A percentile compares a stretch with the other conserved stretches of the same genome.
phyloP scores from a whole-genome alignment of 1,284 basidiomycete genomes.

The Kalmanozyma brasiliensis region DNA sequence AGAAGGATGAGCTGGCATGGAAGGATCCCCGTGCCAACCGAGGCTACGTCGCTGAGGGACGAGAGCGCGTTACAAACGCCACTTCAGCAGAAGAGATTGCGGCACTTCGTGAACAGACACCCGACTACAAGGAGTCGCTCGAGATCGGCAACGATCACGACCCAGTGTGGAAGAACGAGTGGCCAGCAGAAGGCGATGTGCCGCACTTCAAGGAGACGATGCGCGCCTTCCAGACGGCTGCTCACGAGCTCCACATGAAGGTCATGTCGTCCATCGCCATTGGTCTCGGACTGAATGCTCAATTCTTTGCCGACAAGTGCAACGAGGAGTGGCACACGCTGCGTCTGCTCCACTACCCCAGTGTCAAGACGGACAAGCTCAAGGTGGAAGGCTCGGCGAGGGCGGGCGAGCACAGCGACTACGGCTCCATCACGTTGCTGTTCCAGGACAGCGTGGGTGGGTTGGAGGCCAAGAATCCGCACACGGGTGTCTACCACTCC shows the following conservation, averaged over 20 bases:
- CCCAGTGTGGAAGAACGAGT: slow-evolving; percentile 73
- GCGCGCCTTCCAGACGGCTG: slow-evolving; percentile 78
- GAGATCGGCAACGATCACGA: slow-evolving; percentile 81
- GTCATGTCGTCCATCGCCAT: slow-evolving; percentile 84
- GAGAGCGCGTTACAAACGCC: slow-evolving; percentile 82
- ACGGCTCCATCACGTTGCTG: slow-evolving; percentile 24
- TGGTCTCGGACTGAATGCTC: slow-evolving; percentile 72
- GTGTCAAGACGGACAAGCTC: slow-evolving; percentile 21
- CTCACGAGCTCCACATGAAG: slow-evolving; percentile 76
- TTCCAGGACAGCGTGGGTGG: slow-evolving; percentile 29
- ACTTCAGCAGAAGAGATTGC: slow-evolving; percentile 76
- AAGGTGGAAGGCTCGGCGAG: slow-evolving; percentile 20
- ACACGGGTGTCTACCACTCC: slow-evolving; percentile 26
- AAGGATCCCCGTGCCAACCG: slow-evolving; percentile 79
- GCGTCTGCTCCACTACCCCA: slow-evolving; percentile 25
- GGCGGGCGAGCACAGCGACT: slow-evolving; percentile 31
- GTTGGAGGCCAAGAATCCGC: slow-evolving; percentile 23
- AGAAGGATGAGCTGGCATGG: slow-evolving; percentile 72
- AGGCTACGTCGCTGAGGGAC: slow-evolving; percentile 81
- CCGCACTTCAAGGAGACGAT: slow-evolving; percentile 78
- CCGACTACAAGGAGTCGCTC: slow-evolving; percentile 80
- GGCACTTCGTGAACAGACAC: slow-evolving; percentile 74
- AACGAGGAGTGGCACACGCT: slow-evolving; percentile 23
- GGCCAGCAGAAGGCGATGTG: slow-evolving; percentile 76
- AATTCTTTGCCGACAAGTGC: slow-evolving; percentile 30